Conservation (phyloP, 2,329 filamentous ascomycete species). For the Fusarium luffae region DNA sequence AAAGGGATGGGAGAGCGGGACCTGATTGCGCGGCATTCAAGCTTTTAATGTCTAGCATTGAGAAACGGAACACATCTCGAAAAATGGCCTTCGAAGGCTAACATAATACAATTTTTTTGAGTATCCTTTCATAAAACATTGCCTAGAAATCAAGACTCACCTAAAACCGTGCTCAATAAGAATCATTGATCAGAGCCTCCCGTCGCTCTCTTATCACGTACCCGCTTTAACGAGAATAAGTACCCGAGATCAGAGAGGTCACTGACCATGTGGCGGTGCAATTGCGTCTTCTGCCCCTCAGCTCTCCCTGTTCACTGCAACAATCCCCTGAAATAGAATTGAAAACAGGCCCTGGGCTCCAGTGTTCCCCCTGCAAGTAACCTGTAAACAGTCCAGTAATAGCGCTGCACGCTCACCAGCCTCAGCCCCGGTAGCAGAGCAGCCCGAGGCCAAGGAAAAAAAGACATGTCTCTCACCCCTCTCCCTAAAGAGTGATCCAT, state of each 20-base stretch:
- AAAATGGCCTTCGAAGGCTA: too few species aligned
- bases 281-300: slow-evolving; percentile 29
- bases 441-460: slow-evolving; percentile 40
- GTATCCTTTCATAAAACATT: neutral
- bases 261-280: slow-evolving; percentile 33
- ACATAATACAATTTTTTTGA: neutral
- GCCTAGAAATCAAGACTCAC: neutral
- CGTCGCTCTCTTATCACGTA: neutral
- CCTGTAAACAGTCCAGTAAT: slow-evolving; percentile 31
- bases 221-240: slow-evolving; percentile 4
- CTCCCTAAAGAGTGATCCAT: slow-evolving; percentile 34
- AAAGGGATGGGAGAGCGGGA: slow-evolving; percentile 41
- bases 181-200: slow-evolving; percentile 2
- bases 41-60: slow-evolving; percentile 13
- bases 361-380: slow-evolving; percentile 31
- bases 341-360: slow-evolving; percentile 39
- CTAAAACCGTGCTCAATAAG: slow-evolving; percentile 5
- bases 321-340: slow-evolving; percentile 32
- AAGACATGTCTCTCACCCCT: slow-evolving; percentile 42
- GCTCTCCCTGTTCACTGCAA: slow-evolving; percentile 9
- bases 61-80: neutral
- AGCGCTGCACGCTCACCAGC: slow-evolving; percentile 24
- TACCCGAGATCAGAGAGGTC: slow-evolving; percentile 19
- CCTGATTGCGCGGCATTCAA: slow-evolving; percentile 35
- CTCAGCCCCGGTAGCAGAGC: slow-evolving; percentile 21